Conservation (phyloP, 768 basidiomycete genomes). For the Boletales sp. region DNA sequence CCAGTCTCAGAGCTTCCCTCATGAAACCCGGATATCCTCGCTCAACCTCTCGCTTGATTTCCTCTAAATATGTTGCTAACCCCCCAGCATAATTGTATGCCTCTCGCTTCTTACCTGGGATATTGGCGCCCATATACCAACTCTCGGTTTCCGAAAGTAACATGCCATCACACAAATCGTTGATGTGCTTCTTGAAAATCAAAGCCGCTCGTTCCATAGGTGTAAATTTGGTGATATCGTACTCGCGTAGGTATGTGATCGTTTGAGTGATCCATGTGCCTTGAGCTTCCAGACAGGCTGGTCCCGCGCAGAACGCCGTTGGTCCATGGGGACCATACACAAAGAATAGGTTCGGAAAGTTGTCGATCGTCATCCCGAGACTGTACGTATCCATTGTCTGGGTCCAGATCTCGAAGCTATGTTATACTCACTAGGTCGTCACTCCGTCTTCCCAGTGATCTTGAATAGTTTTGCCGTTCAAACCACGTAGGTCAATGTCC, state of each 20-base stretch:
- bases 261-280: conserved; percentile 7
- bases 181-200: conserved; percentile 7
- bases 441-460: conserved; percentile 14
- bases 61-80: neutral
- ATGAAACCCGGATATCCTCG: conserved; percentile 9
- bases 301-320: conserved; percentile 2
- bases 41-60: conserved; percentile 5
- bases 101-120: conserved; percentile 5
- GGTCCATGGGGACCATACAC: conserved; percentile 11
- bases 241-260: conserved; percentile 3
- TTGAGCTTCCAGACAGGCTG: neutral
- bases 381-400: neutral
- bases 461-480: conserved; percentile 9
- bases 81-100: conserved; percentile 2
- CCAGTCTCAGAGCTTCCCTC: neutral
- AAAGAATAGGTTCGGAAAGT: conserved; percentile 14
- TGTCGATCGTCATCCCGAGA: conserved; percentile 13
- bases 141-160: neutral
- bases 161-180: neutral
- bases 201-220: conserved; percentile 1
- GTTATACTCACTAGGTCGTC: conserved; percentile 10
- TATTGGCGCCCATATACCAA: conserved; percentile 9
- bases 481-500: conserved; percentile 10
- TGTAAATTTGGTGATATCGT: conserved; percentile 9
- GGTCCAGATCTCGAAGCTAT: neutral